These are phyloP conservation scores for Rhododendron mucronatum DNA, from an alignment of 148 eudicot species.

Conservation along the genomic window DNA sequence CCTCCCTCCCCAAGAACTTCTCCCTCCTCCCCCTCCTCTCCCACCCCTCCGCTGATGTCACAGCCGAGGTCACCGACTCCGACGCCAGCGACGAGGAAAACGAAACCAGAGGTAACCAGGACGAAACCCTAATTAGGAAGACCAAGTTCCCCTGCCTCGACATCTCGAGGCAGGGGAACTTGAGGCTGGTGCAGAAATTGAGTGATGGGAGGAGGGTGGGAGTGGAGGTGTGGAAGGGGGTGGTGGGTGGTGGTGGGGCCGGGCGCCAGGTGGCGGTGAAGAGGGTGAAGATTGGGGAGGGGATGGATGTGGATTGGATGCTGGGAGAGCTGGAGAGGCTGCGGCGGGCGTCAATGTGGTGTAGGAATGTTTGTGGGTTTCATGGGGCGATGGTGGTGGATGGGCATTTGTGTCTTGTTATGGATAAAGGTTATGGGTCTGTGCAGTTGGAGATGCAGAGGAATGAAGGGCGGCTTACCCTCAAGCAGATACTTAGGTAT, in stretches of 20 bases:
- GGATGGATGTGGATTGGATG: constrained; percentile 66
- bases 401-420: constrained; percentile 50
- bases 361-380: constrained; percentile 84
- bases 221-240: constrained; percentile 64
- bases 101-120: background rate
- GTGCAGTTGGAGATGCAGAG: constrained; percentile 70
- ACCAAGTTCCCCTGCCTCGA: constrained; percentile 21
- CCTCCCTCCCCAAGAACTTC: constrained; percentile 64
- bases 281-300: constrained; percentile 64
- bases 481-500: constrained; percentile 89
- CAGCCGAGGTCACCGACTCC: background rate
- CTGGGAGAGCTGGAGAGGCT: constrained; percentile 59
- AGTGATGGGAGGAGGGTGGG: constrained; percentile 56
- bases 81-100: background rate
- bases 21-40: constrained; percentile 43
- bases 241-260: constrained; percentile 31
- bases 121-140: background rate
- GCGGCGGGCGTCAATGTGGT: constrained; percentile 71
- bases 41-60: background rate
- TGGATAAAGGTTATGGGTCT: constrained; percentile 73
- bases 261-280: constrained; percentile 69
- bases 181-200: constrained; percentile 47
- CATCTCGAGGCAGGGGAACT: constrained; percentile 43
- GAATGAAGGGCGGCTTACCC: constrained; percentile 76
- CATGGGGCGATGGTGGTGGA: constrained; percentile 57